Conservation (phyloP, 805 yeast species). For the Debaryomyces castellii region DNA sequence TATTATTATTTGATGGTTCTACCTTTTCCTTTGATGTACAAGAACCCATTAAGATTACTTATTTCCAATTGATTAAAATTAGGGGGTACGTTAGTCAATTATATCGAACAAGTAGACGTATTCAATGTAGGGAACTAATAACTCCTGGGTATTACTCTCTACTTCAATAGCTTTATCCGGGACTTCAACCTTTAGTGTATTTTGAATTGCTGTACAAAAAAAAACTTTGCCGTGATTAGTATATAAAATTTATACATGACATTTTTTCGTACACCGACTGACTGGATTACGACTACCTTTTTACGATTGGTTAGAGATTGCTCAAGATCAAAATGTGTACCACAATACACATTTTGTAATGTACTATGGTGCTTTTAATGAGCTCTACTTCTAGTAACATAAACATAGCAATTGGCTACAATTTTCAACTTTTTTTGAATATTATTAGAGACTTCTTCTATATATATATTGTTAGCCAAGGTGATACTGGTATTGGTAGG, state of each 20-base stretch:
- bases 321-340: background rate
- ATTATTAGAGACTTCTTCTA: too few relatives aligned
- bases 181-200: background rate
- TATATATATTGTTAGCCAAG: background rate
- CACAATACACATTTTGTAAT: background rate
- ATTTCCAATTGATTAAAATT: background rate
- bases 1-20: conserved; percentile 5
- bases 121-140: background rate
- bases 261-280: background rate
- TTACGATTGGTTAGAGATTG: background rate
- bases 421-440: too few relatives aligned
- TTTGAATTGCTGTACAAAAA: background rate
- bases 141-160: background rate
- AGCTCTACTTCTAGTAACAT: too few relatives aligned
- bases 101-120: background rate
- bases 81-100: background rate
- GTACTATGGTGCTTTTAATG: background rate
- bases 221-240: background rate
- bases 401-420: too few relatives aligned
- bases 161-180: background rate
- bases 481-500: background rate
- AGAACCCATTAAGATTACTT: conserved; percentile 16
- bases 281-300: background rate
- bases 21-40: conserved; percentile 20
- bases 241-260: background rate